Conservation (phyloP, 805 yeast species). For the Yarrowia yakushimensis region DNA sequence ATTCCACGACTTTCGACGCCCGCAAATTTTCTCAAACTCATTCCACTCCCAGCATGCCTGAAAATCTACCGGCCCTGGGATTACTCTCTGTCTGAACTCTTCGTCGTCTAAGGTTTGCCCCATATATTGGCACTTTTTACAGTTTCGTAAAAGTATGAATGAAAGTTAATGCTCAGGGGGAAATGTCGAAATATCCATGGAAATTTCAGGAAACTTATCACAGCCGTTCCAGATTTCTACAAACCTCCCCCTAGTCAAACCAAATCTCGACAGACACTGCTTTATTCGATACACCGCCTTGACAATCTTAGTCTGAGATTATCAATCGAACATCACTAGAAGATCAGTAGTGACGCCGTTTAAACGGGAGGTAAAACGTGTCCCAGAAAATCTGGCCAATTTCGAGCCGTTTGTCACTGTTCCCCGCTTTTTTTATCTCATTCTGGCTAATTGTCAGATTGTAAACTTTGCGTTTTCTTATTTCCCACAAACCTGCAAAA, state of each 20-base stretch:
- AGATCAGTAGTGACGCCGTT: neutral
- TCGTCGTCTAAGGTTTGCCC: neutral
- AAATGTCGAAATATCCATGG: no score
- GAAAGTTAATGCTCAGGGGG: neutral
- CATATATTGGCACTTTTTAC: constrained; percentile 22
- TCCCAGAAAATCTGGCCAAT: neutral
- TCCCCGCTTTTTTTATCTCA: neutral
- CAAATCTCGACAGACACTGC: no score
- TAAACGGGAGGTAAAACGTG: neutral
- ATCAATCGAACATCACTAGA: neutral
- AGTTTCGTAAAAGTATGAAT: constrained; percentile 17
- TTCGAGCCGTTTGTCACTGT: neutral
- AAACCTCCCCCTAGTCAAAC: no score
- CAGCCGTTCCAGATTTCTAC: no score
- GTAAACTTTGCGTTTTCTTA: neutral
- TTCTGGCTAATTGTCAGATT: no score
- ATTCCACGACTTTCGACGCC: neutral
- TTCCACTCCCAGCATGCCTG: no score
- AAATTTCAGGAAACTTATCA: no score
- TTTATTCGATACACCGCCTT: no score
- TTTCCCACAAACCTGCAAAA: neutral
- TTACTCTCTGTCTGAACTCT: neutral
- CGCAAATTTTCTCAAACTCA: constrained; percentile 4
- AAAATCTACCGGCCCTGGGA: constrained; percentile 17
- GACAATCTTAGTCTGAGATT: no score